Percentiles rank a stretch among this genome's conserved stretches.
These are phyloP conservation scores for Coemansia sp. DNA, from an alignment of 192 early-diverging fungal species.

Conservation along the genomic window DNA sequence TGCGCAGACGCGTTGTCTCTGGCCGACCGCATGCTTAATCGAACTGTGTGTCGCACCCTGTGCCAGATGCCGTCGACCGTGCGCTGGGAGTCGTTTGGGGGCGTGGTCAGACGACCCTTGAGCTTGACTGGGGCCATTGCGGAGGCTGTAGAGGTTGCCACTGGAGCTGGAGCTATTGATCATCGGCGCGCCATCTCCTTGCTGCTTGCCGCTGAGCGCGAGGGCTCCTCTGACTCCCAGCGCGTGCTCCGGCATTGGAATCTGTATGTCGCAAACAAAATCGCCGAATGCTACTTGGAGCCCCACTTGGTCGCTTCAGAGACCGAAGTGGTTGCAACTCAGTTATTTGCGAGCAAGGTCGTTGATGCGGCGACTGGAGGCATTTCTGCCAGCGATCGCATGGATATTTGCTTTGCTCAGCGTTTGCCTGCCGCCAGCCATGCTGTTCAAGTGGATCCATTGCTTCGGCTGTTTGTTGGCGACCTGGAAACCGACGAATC, in stretches of 20 bases:
- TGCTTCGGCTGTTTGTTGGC: neutral
- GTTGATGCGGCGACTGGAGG: neutral
- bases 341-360: neutral
- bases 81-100: neutral
- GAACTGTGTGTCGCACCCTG: neutral
- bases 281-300: neutral
- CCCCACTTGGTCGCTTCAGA: neutral
- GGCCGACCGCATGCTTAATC: constrained; percentile 11
- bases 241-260: neutral
- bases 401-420: constrained; percentile 9
- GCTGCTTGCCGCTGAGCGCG: neutral
- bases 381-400: neutral
- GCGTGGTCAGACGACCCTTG: neutral
- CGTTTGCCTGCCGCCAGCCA: neutral
- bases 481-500: no score
- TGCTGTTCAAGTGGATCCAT: neutral
- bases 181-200: neutral
- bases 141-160: neutral
- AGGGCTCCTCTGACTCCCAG: neutral
- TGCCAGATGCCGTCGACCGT: neutral
- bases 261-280: neutral
- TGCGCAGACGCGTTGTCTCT: neutral
- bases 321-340: neutral
- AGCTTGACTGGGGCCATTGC: neutral
- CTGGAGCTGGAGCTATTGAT: neutral